Evolutionary conservation across 441 rosid species (phyloP), one percentile per base, ranked within the genome.

Genomic region (Bocquillonia castaneifolia): DNA sequence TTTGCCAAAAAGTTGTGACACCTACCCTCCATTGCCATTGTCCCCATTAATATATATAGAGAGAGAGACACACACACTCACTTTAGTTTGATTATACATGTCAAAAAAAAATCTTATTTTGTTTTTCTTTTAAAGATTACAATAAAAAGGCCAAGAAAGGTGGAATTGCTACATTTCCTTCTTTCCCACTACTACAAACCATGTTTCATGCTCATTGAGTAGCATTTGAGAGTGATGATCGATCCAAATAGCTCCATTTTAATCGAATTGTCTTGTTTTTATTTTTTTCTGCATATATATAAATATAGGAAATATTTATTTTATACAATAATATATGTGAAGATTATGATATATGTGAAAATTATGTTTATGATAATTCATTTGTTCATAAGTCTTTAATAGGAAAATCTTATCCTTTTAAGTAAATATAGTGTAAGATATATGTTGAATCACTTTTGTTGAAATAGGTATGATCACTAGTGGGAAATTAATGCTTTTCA

Each of bases 1-100:
- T 42, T 78, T 65, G 76, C 70, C 66, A 32, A 72, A 82, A 82
- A 70, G 81, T 65, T 70, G 72, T 65, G 79, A 76, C 79, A 80
- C 77, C 72, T 76, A 62, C 72, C 42, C 70, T 77, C 70, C 26
- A 54, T 63, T 76, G 54, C 60, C 76, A 10, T 26, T 70, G 65
- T 78, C 69, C 64, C 68, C 74, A 39, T 67, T 10, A 10, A 10
- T 36, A 10, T 36, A 3, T 36, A 3, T 3, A 36, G 10, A 36
- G 40, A 10, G 4, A 36, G 10, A 10, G 10, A 4, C 40, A 36
- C 10, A 36, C 6, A 34, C 22, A 68, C 25, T 31, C 44, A 10
- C 25, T 60, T 6, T 61, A 25, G 5, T n/a, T 26, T 6, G 15
- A 44, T 26, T 14, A 18, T n/a, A 6, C 14, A 22, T 39, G 28